Evolutionary conservation across 2,329 filamentous ascomycete species (phyloP).

Genomic region (Pestalotiopsis sp.): DNA sequence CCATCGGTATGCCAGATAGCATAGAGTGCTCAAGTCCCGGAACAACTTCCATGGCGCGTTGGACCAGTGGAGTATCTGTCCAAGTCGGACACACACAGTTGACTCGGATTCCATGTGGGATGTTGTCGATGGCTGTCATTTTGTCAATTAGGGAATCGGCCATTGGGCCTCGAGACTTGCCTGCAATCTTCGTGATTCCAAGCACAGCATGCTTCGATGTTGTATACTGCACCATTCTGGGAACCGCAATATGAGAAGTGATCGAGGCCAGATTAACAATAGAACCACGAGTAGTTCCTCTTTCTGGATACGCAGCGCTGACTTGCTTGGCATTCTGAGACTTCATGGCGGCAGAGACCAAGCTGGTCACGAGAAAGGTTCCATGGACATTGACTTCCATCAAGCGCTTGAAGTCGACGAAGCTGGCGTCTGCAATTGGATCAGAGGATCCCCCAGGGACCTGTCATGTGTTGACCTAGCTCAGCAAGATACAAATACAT

Average conservation of each 20-base stretch:
- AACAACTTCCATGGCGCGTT: slow-evolving; percentile 16
- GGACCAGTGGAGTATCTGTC: slow-evolving; percentile 29
- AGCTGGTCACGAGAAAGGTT: slow-evolving; percentile 19
- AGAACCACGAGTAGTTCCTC: slow-evolving; percentile 17
- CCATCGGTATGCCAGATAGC: neutral
- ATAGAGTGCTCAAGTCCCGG: slow-evolving; percentile 4
- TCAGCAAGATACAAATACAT: neutral
- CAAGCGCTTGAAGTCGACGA: slow-evolving; percentile 12
- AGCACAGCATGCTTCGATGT: slow-evolving; percentile 5
- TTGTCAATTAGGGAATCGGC: neutral
- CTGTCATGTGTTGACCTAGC: neutral
- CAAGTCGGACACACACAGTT: slow-evolving; percentile 30
- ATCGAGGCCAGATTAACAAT: slow-evolving; percentile 19
- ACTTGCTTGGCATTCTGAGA: slow-evolving; percentile 18
- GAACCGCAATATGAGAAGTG: neutral
- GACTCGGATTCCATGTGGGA: slow-evolving; percentile 24
- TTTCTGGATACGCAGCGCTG: neutral
- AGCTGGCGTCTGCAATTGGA: neutral
- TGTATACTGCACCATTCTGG: slow-evolving; percentile 10
- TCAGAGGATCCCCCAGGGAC: neutral
- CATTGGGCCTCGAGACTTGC: neutral
- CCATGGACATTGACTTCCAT: slow-evolving; percentile 21
- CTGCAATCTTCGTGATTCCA: slow-evolving; percentile 1
- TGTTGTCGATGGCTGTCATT: slow-evolving; percentile 23
- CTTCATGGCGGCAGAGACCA: slow-evolving; percentile 18